These are phyloP conservation scores for Wickerhamiella australiensis DNA, from an alignment of 805 yeast species.

Conservation along the genomic window DNA sequence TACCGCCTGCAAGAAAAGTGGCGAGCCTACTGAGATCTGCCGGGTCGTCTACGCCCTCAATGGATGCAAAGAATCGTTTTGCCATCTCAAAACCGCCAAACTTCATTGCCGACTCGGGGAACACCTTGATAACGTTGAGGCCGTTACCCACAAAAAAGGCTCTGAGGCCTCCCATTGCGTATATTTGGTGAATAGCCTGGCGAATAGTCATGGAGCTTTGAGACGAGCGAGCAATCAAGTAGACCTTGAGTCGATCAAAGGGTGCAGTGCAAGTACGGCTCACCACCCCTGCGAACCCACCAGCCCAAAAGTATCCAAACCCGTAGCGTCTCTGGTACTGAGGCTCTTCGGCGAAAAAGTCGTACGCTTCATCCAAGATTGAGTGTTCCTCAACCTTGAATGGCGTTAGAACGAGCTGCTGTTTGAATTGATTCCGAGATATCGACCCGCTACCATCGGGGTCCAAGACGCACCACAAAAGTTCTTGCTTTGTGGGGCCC, in stretches of 20 bases:
- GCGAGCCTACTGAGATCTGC: constrained; percentile 59
- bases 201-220: constrained; percentile 52
- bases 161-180: constrained; percentile 76
- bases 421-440: constrained; percentile 77
- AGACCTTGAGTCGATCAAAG: constrained; percentile 87
- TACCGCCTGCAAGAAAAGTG: constrained; percentile 86
- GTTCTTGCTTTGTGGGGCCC: constrained; percentile 4
- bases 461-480: constrained; percentile 44
- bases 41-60: constrained; percentile 67
- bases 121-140: constrained; percentile 78
- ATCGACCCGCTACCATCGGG: constrained; percentile 50
- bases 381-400: constrained; percentile 31
- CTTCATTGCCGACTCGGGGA: constrained; percentile 95
- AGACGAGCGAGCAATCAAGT: constrained; percentile 61
- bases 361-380: constrained; percentile 60
- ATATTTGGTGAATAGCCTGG: constrained; percentile 69
- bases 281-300: constrained; percentile 91
- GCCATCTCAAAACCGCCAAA: constrained; percentile 90
- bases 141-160: constrained; percentile 95
- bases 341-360: constrained; percentile 65
- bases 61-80: constrained; percentile 53
- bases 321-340: constrained; percentile 73
- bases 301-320: constrained; percentile 83
- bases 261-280: constrained; percentile 97
- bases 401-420: constrained; percentile 73